Evolutionary conservation across 2,329 filamentous ascomycete species (phyloP).

Genomic region (Fusarium dimerum): DNA sequence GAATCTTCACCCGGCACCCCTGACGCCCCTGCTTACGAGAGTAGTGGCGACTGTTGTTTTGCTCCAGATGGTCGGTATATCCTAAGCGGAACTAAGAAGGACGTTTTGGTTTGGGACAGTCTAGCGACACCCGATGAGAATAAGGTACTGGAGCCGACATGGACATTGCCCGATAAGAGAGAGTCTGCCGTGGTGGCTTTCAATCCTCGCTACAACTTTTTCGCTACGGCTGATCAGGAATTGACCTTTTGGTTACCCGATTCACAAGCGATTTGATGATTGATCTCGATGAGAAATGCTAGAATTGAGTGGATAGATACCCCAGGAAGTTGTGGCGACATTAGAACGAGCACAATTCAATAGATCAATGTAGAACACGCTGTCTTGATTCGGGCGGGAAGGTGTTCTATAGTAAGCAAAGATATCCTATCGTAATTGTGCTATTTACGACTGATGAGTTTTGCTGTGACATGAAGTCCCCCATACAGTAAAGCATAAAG

Average conservation of each 20-base stretch:
- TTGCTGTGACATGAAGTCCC: neutral
- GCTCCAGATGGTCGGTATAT: conserved; percentile 88
- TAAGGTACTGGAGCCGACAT: conserved; percentile 62
- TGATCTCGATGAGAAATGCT: neutral
- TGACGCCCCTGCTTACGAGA: conserved; percentile 46
- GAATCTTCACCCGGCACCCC: conserved; percentile 42
- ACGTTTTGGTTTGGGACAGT: conserved; percentile 86
- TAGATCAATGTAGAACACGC: too few relatives aligned
- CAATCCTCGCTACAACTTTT: conserved; percentile 89
- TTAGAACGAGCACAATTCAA: neutral
- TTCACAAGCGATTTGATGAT: conserved; percentile 43
- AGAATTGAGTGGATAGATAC: neutral
- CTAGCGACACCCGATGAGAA: conserved; percentile 56
- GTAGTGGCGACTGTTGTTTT: conserved; percentile 82
- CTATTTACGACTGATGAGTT: neutral
- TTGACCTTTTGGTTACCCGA: conserved; percentile 78
- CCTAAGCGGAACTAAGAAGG: conserved; percentile 73
- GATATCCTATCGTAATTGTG: conserved; percentile 14
- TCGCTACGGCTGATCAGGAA: conserved; percentile 87
- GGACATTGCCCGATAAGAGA: conserved; percentile 65
- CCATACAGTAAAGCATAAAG: neutral
- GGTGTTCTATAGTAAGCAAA: neutral
- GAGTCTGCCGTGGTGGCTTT: conserved; percentile 77
- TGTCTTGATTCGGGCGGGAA: too few relatives aligned
- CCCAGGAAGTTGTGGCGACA: neutral